Evolutionary conservation across 108 stramenopile species (phyloP).

Genomic region (Halocafeteria seosinensis): DNA sequence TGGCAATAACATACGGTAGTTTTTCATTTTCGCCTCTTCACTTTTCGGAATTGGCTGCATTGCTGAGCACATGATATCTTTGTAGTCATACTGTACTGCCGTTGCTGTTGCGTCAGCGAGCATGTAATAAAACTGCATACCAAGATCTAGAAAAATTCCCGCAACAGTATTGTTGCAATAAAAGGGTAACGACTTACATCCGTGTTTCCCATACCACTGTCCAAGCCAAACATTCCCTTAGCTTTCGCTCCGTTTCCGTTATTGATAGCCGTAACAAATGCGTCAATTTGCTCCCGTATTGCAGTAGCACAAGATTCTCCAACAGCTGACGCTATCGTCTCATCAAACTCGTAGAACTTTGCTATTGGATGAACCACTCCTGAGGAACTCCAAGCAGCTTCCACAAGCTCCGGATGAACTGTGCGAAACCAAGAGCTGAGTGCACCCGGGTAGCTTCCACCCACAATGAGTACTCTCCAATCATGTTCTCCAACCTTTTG

Average conservation of each 20-base stretch:
- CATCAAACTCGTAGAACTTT: slow-evolving; percentile 12
- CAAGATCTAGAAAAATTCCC: no score
- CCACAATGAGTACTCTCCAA: background rate
- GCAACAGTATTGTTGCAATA: no score
- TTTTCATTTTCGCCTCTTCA: background rate
- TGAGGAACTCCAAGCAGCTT: slow-evolving; percentile 3
- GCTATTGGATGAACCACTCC: slow-evolving; percentile 14
- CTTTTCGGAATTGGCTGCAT: background rate
- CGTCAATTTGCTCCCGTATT: background rate
- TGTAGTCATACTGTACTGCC: slow-evolving; percentile 15
- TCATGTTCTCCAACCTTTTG: background rate
- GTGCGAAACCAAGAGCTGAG: slow-evolving; percentile 5
- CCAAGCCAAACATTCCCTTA: no score
- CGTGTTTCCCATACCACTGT: no score
- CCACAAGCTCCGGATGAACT: slow-evolving; percentile 2
- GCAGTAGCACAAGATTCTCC: background rate
- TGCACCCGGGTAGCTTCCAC: slow-evolving; percentile 18
- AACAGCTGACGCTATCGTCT: slow-evolving; percentile 4
- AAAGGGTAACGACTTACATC: no score
- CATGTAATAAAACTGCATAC: slow-evolving; percentile 20
- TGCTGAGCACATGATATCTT: slow-evolving; percentile 5
- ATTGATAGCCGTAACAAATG: slow-evolving; percentile 6
- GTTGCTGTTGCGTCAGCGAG: slow-evolving; percentile 14
- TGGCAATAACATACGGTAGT: no score
- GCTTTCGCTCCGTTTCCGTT: no score